A percentile compares a stretch with the other conserved stretches of the same genome.
Evolutionary conservation across 164 flowering plant genomes (phyloP).

Genomic region (Stephania cephalantha): DNA sequence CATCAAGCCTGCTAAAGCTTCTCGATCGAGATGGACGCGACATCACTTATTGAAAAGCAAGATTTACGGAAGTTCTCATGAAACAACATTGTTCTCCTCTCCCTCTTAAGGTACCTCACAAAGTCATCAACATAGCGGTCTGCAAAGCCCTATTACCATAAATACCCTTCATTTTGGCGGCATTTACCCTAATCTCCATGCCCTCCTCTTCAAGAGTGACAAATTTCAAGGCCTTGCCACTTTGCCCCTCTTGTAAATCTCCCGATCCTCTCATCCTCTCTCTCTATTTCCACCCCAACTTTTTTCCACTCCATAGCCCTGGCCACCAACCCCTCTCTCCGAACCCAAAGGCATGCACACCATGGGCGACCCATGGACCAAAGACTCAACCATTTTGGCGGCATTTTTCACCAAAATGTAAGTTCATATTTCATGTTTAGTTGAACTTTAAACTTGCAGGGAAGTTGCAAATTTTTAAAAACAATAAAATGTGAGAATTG

Average conservation of each 20-base stretch:
- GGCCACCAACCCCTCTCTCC: not conserved
- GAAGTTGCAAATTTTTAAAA: no score
- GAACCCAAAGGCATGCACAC: conserved; percentile 18
- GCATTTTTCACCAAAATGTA: no score
- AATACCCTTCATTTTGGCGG: not conserved
- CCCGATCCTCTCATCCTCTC: not conserved
- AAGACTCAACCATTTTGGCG: conserved; percentile 20
- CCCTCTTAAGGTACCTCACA: not conserved
- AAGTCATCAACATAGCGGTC: not conserved
- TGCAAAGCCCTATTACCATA: not conserved
- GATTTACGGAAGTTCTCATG: no score
- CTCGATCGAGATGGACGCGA: no score
- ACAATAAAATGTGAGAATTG: no score
- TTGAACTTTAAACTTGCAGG: no score
- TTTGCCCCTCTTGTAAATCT: not conserved
- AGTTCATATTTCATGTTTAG: no score
- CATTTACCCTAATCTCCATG: not conserved
- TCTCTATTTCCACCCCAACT: not conserved
- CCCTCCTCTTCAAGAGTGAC: not conserved
- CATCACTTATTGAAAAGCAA: no score
- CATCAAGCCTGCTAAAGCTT: no score
- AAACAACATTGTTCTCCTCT: no score
- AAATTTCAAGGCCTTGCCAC: conserved; percentile 10
- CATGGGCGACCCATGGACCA: conserved; percentile 21
- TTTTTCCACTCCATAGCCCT: conserved; percentile 8